Percentiles rank a stretch among this genome's conserved stretches.
Evolutionary conservation across 2,329 filamentous ascomycete species (phyloP).

Genomic region (Aspergillus uvarum): DNA sequence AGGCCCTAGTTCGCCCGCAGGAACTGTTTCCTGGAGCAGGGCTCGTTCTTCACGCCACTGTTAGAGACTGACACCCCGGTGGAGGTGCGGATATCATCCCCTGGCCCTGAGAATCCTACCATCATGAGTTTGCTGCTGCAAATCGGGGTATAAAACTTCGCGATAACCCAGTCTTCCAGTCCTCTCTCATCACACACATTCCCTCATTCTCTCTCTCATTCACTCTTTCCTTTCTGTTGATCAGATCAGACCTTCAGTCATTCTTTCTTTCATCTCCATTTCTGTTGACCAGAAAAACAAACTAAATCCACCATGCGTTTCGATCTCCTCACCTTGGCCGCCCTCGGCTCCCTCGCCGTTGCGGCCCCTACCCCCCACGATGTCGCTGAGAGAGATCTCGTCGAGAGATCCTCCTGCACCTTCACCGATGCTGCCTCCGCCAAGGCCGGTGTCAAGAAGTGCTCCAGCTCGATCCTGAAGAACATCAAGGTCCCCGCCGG

Average conservation of each 20-base stretch:
- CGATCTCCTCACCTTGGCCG: slow-evolving; percentile 19
- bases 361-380: slow-evolving; percentile 26
- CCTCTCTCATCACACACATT: slow-evolving; percentile 1
- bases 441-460: slow-evolving; percentile 51
- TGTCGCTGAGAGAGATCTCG: slow-evolving; percentile 21
- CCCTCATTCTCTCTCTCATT: slow-evolving; percentile 10
- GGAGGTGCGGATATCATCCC: background rate
- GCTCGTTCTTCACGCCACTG: background rate
- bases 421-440: slow-evolving; percentile 55
- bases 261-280: slow-evolving; percentile 3
- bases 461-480: slow-evolving; percentile 55
- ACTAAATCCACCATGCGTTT: slow-evolving; percentile 21
- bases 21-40: background rate
- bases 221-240: slow-evolving; percentile 24
- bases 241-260: slow-evolving; percentile 12
- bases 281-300: slow-evolving; percentile 17
- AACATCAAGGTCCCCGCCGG: slow-evolving; percentile 59
- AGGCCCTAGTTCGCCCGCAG: background rate
- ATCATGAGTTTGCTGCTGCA: background rate
- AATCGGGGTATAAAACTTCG: background rate
- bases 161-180: background rate
- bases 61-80: background rate
- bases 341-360: slow-evolving; percentile 21
- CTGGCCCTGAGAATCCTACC: background rate
- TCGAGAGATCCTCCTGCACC: slow-evolving; percentile 49